phyloP scores from a whole-genome alignment of 176 grass and related monocot species.

The Triticum monococcum region DNA sequence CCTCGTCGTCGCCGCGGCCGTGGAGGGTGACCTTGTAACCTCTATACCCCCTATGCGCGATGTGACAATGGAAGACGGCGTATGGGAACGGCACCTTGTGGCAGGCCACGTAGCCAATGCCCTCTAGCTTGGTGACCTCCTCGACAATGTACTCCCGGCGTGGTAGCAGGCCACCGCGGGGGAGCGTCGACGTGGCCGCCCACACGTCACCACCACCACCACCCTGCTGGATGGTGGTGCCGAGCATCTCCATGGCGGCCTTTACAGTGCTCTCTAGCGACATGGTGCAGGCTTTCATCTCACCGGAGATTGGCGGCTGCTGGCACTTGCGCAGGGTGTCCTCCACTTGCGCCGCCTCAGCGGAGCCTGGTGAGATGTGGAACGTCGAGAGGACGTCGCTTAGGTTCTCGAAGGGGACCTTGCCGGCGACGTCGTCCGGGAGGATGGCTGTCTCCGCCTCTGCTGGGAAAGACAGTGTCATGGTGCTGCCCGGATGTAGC shows the following conservation, averaged over 20 bases:
- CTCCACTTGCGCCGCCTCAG: background rate
- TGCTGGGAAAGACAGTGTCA: background rate
- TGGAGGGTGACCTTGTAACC: background rate
- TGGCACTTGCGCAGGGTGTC: background rate
- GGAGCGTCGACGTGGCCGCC: background rate
- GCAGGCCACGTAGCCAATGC: background rate
- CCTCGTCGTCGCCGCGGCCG: background rate
- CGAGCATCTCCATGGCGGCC: background rate
- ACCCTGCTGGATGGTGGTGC: background rate
- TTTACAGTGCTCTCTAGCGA: background rate
- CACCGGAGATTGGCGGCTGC: background rate
- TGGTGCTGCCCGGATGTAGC: background rate
- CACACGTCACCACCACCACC: background rate
- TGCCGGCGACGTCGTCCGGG: background rate
- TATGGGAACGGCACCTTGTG: background rate
- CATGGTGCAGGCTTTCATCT: background rate
- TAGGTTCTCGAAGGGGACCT: background rate
- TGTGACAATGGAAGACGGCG: slow-evolving; percentile 17
- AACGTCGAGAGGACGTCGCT: background rate
- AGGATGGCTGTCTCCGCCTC: background rate
- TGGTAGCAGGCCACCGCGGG: background rate
- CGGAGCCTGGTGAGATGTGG: background rate
- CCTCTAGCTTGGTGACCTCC: background rate
- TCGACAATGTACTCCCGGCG: background rate
- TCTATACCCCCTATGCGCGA: background rate